Percentiles rank a stretch among this genome's conserved stretches.
phyloP scores from a whole-genome alignment of 2,329 filamentous ascomycete species.

The Hymenotorrendiella dingleyae region DNA sequence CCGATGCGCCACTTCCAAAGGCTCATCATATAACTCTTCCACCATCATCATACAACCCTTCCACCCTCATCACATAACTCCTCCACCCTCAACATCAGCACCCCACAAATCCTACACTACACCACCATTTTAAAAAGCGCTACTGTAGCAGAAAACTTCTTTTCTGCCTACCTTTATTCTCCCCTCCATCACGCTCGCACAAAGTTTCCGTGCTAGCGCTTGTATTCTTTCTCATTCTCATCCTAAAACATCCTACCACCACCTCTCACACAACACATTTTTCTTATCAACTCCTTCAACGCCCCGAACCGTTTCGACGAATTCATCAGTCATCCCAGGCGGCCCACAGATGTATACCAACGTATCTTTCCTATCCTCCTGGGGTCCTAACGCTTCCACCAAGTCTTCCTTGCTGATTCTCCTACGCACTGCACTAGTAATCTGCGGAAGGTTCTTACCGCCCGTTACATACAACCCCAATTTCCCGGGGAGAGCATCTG shows the following conservation, averaged over 20 bases:
- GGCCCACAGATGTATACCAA: slow-evolving; percentile 65
- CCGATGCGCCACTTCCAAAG: no score
- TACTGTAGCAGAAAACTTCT: no score
- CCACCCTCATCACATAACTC: no score
- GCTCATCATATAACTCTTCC: no score
- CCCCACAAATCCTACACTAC: background rate
- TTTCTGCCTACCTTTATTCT: no score
- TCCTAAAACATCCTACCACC: no score
- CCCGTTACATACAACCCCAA: slow-evolving; percentile 6
- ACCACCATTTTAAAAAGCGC: no score
- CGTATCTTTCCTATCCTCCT: slow-evolving; percentile 34
- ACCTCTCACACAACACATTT: slow-evolving; percentile 54
- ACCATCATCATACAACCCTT: no score
- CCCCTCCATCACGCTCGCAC: no score
- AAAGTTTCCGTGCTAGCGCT: no score
- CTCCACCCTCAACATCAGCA: no score
- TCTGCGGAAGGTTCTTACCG: slow-evolving; percentile 11
- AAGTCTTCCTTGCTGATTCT: slow-evolving; percentile 42
- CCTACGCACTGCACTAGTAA: slow-evolving; percentile 32
- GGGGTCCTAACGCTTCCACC: slow-evolving; percentile 33
- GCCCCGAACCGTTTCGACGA: slow-evolving; percentile 40
- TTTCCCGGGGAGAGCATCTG: slow-evolving; percentile 39
- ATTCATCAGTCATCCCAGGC: slow-evolving; percentile 61
- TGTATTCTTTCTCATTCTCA: no score
- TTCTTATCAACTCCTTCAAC: slow-evolving; percentile 39